Conservation (phyloP, 2,329 filamentous ascomycete genomes). For the Furcasterigmium furcatum region DNA sequence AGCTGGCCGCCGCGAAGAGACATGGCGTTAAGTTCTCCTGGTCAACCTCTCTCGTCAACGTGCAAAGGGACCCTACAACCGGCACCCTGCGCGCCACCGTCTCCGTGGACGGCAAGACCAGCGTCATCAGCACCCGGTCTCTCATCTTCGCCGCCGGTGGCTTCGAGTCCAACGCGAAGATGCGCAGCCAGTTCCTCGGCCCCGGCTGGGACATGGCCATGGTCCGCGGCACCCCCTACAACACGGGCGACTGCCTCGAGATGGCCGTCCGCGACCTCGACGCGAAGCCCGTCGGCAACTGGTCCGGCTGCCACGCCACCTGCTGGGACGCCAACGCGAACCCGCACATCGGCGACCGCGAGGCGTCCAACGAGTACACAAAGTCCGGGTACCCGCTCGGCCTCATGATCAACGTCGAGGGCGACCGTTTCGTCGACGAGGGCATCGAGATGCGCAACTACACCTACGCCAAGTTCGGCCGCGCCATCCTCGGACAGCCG, state of each 20-base stretch:
- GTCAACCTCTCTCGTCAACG: constrained; percentile 38
- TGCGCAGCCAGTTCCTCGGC: constrained; percentile 52
- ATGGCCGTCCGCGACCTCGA: constrained; percentile 47
- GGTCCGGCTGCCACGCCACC: constrained; percentile 62
- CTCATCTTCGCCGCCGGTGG: constrained; percentile 59
- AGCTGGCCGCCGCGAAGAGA: constrained; percentile 36
- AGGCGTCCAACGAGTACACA: constrained; percentile 63
- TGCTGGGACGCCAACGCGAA: constrained; percentile 64
- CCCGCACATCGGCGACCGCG: constrained; percentile 49
- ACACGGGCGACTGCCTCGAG: constrained; percentile 55
- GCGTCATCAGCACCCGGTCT: constrained; percentile 28
- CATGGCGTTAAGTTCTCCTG: constrained; percentile 42
- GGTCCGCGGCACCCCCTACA: constrained; percentile 63
- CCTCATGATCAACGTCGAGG: constrained; percentile 58
- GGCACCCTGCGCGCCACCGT: constrained; percentile 26
- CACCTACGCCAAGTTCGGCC: constrained; percentile 64
- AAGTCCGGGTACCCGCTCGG: constrained; percentile 68
- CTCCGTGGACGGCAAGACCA: constrained; percentile 19
- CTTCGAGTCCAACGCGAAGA: constrained; percentile 57
- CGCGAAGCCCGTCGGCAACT: constrained; percentile 54
- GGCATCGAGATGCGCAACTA: constrained; percentile 63
- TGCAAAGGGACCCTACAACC: constrained; percentile 25
- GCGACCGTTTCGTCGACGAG: constrained; percentile 63
- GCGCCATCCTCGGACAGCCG: constrained; percentile 58
- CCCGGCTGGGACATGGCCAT: constrained; percentile 60